Conservation (phyloP, 305 asterid species). For the Nicotiana rustica region DNA sequence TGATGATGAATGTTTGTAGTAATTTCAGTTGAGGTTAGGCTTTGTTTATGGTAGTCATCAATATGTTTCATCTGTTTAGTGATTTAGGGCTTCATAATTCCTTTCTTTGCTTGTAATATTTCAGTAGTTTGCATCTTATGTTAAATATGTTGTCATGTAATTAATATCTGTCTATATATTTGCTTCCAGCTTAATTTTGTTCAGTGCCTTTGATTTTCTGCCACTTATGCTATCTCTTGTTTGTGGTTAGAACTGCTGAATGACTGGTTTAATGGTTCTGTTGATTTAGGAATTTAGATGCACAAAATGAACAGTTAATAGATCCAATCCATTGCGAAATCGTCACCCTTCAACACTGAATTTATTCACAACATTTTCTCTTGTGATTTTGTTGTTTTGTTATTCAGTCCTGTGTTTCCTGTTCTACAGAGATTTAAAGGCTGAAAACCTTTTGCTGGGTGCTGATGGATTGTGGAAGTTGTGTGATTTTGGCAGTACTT, state of each 20-base stretch:
- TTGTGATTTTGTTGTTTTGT: not conserved
- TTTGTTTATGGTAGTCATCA: not conserved
- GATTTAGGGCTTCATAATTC: not conserved
- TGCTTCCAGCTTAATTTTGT: not conserved
- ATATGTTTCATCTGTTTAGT: conserved; percentile 7
- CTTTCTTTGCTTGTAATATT: not conserved
- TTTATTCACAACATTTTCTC: not conserved
- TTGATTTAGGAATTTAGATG: conserved; percentile 21
- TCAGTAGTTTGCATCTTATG: conserved; percentile 8
- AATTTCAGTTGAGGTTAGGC: conserved; percentile 13
- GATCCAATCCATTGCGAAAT: not conserved
- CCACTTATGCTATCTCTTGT: not conserved
- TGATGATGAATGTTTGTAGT: conserved; percentile 30
- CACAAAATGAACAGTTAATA: conserved; percentile 17
- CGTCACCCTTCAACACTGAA: not conserved
- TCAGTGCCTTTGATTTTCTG: not conserved
- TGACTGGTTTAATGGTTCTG: not conserved
- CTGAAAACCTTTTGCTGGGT: conserved; percentile 94
- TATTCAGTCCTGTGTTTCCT: conserved; percentile 41
- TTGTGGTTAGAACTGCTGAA: not conserved
- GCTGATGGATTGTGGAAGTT: conserved; percentile 94
- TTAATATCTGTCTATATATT: not conserved
- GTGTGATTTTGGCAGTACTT: conserved; percentile 97
- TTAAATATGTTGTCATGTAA: not conserved
- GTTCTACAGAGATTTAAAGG: conserved; percentile 84